Conservation (phyloP, 208 protist genomes). For the Acanthamoeba castellanii region DNA sequence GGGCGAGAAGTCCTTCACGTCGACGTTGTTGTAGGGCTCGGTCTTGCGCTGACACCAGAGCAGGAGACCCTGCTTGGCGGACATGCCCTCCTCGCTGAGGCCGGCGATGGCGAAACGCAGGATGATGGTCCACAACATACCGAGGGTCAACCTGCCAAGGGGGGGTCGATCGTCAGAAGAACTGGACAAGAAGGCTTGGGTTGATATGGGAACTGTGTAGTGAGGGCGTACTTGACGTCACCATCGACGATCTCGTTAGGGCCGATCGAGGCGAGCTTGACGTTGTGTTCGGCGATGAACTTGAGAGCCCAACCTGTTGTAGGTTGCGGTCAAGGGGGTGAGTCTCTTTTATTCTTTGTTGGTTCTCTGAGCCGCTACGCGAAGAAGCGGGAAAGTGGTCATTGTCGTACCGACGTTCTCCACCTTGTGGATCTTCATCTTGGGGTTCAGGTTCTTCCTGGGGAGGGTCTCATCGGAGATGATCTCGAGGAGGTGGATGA, state of each 20-base stretch:
- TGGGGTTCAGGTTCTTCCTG: conserved; percentile 82
- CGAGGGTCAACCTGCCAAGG: conserved; percentile 48
- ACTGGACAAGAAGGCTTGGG: neutral
- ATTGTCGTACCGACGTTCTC: conserved; percentile 83
- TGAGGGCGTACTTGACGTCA: conserved; percentile 24
- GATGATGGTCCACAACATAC: conserved; percentile 83
- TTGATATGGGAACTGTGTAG: neutral
- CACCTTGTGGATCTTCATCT: conserved; percentile 85
- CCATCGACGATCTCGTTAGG: conserved; percentile 65
- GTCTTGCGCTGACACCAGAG: conserved; percentile 89
- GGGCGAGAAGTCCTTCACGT: conserved; percentile 88
- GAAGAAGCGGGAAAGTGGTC: too few species aligned
- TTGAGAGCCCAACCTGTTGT: conserved; percentile 68
- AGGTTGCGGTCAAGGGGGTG: neutral
- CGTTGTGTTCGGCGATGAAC: conserved; percentile 81
- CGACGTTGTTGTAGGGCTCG: conserved; percentile 84
- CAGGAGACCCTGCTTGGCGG: conserved; percentile 86
- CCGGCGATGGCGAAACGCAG: conserved; percentile 82
- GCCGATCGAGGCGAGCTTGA: conserved; percentile 81
- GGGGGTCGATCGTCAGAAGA: neutral
- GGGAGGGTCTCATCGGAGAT: conserved; percentile 82
- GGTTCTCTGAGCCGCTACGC: too few species aligned
- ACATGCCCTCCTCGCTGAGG: conserved; percentile 80
- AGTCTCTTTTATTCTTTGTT: too few species aligned
- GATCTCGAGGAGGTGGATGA: conserved; percentile 84